A percentile compares a stretch with the other conserved stretches of the same genome.
Evolutionary conservation across 306 rosid species (phyloP).

Genomic region (Cicer arietinum): DNA sequence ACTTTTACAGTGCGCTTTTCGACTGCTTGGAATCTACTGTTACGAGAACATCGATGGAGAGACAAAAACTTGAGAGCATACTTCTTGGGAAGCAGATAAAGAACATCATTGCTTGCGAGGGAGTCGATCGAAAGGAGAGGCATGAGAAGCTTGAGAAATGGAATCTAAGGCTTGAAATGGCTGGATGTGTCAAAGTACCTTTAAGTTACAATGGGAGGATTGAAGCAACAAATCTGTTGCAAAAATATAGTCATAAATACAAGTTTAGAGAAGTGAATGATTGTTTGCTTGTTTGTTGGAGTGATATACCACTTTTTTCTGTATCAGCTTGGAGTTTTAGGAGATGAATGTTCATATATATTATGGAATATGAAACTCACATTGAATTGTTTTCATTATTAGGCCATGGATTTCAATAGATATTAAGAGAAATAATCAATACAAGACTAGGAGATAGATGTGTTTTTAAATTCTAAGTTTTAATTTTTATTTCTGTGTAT

Average conservation of each 20-base stretch:
- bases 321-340: constrained; percentile 73
- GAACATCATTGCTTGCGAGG: constrained; percentile 83
- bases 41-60: constrained; percentile 57
- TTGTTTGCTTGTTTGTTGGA: constrained; percentile 67
- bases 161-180: constrained; percentile 64
- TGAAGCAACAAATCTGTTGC: constrained; percentile 60
- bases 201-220: constrained; percentile 61
- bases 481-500: constrained; percentile 42
- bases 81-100: constrained; percentile 82
- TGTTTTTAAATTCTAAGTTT: constrained; percentile 23
- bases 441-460: constrained; percentile 25
- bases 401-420: constrained; percentile 14
- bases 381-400: not conserved
- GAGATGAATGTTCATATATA: constrained; percentile 42
- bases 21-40: constrained; percentile 84
- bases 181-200: constrained; percentile 66
- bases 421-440: constrained; percentile 22
- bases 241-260: constrained; percentile 59
- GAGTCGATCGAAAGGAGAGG: constrained; percentile 73
- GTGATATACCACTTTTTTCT: constrained; percentile 65
- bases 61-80: constrained; percentile 73
- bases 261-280: constrained; percentile 53
- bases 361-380: constrained; percentile 1
- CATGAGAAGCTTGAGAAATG: constrained; percentile 83
- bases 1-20: constrained; percentile 74